Conservation (phyloP, 306 rosid genomes). For the Prunus mongolica region DNA sequence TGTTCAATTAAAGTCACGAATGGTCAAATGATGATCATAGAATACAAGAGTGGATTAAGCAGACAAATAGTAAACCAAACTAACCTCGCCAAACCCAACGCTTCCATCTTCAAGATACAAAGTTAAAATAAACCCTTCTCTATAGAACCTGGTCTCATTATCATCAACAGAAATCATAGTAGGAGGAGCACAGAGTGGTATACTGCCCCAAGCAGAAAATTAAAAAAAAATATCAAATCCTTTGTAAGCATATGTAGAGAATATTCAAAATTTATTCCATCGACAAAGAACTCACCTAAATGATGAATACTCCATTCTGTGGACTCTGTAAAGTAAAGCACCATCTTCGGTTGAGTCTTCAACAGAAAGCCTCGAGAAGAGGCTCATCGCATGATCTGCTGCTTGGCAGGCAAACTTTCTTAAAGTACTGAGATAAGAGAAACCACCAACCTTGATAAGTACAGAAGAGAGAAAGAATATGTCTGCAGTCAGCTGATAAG, state of each 20-base stretch:
- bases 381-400: slow-evolving; percentile 43
- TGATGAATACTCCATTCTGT: slow-evolving; percentile 49
- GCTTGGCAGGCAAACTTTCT: slow-evolving; percentile 52
- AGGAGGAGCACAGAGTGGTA: slow-evolving; percentile 68
- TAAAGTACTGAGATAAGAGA: slow-evolving; percentile 49
- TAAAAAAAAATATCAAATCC: background rate
- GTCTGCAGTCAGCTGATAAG: slow-evolving; percentile 18
- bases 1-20: slow-evolving; percentile 36
- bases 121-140: slow-evolving; percentile 82
- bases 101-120: slow-evolving; percentile 81
- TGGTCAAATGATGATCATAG: background rate
- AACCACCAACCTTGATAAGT: background rate
- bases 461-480: slow-evolving; percentile 7
- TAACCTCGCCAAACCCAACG: slow-evolving; percentile 90
- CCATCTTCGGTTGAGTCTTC: slow-evolving; percentile 31
- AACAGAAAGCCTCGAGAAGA: slow-evolving; percentile 35
- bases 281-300: slow-evolving; percentile 54
- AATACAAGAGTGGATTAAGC: background rate
- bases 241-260: background rate
- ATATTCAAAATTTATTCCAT: slow-evolving; percentile 3
- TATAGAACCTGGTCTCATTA: slow-evolving; percentile 38
- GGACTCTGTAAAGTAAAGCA: slow-evolving; percentile 40
- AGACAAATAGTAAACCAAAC: slow-evolving; percentile 23
- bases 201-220: slow-evolving; percentile 41
- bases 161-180: slow-evolving; percentile 41